Evolutionary conservation across 768 basidiomycete species (phyloP).

Genomic region (Pholiota molesta): DNA sequence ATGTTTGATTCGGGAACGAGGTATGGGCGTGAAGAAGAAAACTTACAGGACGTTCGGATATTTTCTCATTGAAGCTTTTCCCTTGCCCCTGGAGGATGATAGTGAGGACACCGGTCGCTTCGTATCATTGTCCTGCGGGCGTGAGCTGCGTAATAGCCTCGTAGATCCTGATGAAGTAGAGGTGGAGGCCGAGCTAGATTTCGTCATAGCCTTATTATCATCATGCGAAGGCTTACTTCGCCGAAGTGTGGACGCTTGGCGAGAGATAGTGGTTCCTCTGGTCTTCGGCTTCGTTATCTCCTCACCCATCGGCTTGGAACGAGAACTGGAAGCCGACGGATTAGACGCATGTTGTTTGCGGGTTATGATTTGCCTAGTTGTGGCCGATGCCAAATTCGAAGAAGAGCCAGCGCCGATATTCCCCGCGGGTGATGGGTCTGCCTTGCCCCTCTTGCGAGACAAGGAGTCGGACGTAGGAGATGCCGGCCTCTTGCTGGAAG

Average conservation of each 20-base stretch:
- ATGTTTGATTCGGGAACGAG: constrained; percentile 1
- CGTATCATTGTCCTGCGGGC: constrained; percentile 11
- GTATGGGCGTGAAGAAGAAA: background rate
- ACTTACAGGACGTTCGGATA: constrained; percentile 15
- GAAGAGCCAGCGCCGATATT: background rate
- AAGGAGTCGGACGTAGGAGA: constrained; percentile 18
- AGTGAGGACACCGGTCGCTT: constrained; percentile 12
- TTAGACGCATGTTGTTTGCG: background rate
- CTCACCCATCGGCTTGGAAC: constrained; percentile 9
- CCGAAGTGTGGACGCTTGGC: constrained; percentile 2
- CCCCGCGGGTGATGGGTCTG: constrained; percentile 9
- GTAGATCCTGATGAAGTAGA: constrained; percentile 10
- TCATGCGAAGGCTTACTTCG: background rate
- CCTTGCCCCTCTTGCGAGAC: constrained; percentile 19
- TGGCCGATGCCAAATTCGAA: background rate
- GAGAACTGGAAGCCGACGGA: constrained; percentile 3
- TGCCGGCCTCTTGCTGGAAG: constrained; percentile 50
- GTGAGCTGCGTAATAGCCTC: constrained; percentile 5
- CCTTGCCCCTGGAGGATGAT: constrained; percentile 12
- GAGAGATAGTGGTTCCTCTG: constrained; percentile 8
- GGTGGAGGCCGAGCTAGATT: constrained; percentile 12
- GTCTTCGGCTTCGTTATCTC: constrained; percentile 7
- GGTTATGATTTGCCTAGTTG: constrained; percentile 3
- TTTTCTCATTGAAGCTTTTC: constrained; percentile 9
- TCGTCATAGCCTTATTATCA: background rate